A percentile compares a stretch with the other conserved stretches of the same genome.
Conservation (phyloP, 2,329 filamentous ascomycete genomes). For the Phyllosticta citribraziliensis region DNA sequence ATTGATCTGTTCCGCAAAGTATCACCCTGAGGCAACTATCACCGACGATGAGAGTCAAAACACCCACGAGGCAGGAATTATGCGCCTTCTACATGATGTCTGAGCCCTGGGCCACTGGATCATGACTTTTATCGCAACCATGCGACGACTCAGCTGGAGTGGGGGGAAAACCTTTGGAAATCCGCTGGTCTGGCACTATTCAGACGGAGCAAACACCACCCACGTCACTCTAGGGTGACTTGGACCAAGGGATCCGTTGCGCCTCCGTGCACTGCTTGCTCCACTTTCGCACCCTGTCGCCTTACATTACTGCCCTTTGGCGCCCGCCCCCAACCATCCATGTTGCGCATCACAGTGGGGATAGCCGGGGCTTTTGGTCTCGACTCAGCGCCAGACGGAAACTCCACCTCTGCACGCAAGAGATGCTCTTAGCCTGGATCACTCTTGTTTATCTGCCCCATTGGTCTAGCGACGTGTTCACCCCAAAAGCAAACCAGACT, state of each 20-base stretch:
- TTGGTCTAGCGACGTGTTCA: background rate
- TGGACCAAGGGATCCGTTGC: background rate
- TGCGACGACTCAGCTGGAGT: background rate
- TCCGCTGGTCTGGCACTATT: background rate
- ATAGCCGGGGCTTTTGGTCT: background rate
- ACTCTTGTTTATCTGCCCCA: background rate
- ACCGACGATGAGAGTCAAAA: background rate
- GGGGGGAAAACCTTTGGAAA: background rate
- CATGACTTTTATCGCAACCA: background rate
- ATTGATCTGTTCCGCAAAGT: background rate
- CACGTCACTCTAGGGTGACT: background rate
- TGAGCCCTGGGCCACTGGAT: background rate
- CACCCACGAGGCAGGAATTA: background rate
- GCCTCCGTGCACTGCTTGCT: background rate
- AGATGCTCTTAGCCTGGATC: background rate
- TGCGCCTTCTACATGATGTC: background rate
- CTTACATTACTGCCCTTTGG: background rate
- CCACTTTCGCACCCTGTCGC: background rate
- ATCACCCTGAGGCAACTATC: background rate
- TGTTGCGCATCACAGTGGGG: background rate
- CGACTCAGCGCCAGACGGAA: background rate
- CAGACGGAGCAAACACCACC: background rate
- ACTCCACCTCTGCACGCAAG: background rate
- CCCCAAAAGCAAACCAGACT: background rate
- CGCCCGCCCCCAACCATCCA: background rate